Evolutionary conservation across 345 rosid genomes (phyloP).

Genomic region (Rhodomyrtus tomentosa): DNA sequence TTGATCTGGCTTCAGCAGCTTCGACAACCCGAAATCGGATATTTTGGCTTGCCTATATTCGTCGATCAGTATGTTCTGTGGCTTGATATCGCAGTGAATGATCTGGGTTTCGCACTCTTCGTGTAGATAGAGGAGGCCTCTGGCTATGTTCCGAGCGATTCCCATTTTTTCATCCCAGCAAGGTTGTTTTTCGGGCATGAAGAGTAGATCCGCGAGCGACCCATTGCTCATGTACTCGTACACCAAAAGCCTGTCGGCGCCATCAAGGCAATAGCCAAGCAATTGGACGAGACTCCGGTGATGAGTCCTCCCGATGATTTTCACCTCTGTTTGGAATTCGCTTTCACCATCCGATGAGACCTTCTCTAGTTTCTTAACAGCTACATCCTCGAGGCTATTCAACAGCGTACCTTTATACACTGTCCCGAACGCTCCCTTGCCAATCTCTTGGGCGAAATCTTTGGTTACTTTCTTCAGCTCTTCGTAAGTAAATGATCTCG

Average conservation of each 20-base stretch:
- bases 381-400: background rate
- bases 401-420: background rate
- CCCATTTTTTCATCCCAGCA: constrained; percentile 4
- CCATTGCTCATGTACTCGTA: constrained; percentile 19
- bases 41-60: constrained; percentile 7
- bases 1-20: constrained; percentile 18
- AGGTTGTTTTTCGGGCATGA: background rate
- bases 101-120: constrained; percentile 19
- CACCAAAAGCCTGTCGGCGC: constrained; percentile 10
- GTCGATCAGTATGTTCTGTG: constrained; percentile 14
- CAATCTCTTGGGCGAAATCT: constrained; percentile 15
- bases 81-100: constrained; percentile 22
- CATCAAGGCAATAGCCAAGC: constrained; percentile 13
- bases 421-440: constrained; percentile 14
- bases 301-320: constrained; percentile 16
- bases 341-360: constrained; percentile 1
- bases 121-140: constrained; percentile 11
- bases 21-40: constrained; percentile 18
- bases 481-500: constrained; percentile 1
- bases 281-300: constrained; percentile 14
- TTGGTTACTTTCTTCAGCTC: constrained; percentile 8
- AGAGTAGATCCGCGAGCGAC: constrained; percentile 14
- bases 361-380: constrained; percentile 6
- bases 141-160: constrained; percentile 12
- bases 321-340: constrained; percentile 16